Evolutionary conservation across 352 stramenopile species (phyloP), one percentile per base, ranked within the genome.

Genomic region (Thalassiosira mediterranea): DNA sequence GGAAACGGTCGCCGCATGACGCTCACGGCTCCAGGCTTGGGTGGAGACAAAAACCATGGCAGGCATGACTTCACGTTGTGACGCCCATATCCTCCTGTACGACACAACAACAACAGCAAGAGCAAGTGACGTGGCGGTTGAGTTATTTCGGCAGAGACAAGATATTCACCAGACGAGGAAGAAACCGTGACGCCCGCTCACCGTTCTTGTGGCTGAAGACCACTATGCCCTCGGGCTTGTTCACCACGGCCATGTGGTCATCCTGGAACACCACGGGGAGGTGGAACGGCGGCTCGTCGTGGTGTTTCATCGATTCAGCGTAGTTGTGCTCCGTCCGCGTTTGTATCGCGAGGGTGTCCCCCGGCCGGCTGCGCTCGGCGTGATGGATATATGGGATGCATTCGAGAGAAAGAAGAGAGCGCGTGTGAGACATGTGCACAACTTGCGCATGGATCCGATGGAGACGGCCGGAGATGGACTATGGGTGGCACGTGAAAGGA

Each of bases 211-310:
- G 62, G 0, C 59, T 62, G 47, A 83, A 87, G 0, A 84, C 73
- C 5, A 91, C 48, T 19, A 90, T 79, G 3, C 86, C 83, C n/a
- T 63, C 80, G 23, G 86, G 83, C 72, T 91, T 91, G 60, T 90
- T 73, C 11, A 64, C 69, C 1, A 91, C 86, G 42, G 79, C 81
- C 8, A 91, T 72, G 32, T 88, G 59, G 21, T 81, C 68, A 72
- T 91, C 86, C 17, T 64, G 56, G 54, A 88, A 84, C 1, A 91
- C 26, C 17, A 81, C 72, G 26, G 76, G 29, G 7, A 90, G 62
- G 67, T 82, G 66, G 28, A 4, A 87, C 66, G 79, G 72, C 21
- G 83, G 72, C 17, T 59, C 44, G 7, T 13, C 42, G 53, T 74
- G 4, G 32, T 74, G 52, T 17, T 74, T 74, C 1, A 23, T 53